Conservation (phyloP, 805 yeast species). For the Wickerhamiella alocasiicola region DNA sequence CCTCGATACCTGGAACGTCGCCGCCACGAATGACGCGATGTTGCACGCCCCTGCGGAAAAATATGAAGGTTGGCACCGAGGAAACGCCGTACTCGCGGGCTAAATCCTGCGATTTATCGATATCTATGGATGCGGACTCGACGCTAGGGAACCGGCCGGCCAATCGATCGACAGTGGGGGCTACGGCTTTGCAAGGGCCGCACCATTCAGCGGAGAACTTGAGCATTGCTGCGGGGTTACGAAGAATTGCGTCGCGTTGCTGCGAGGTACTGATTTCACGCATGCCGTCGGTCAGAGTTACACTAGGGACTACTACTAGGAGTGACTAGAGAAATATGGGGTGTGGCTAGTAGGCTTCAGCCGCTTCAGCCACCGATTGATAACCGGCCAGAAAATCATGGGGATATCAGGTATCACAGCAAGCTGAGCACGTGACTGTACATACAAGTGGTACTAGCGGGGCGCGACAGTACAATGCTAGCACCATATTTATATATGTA, state of each 20-base stretch:
- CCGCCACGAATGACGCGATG: conserved; percentile 36
- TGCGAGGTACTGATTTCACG: conserved; percentile 1
- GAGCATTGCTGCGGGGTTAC: conserved; percentile 59
- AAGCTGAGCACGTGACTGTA: too few relatives aligned
- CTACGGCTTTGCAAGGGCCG: conserved; percentile 95
- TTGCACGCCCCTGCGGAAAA: conserved; percentile 66
- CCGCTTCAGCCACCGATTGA: too few relatives aligned
- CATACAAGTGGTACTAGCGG: too few relatives aligned
- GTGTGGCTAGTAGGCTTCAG: too few relatives aligned
- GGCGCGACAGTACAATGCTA: too few relatives aligned
- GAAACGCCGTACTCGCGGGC: conserved; percentile 55
- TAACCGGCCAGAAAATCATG: too few relatives aligned
- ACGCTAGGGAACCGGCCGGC: conserved; percentile 40
- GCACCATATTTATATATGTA: too few relatives aligned
- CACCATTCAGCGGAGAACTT: conserved; percentile 95
- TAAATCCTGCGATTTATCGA: conserved; percentile 57
- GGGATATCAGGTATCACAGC: too few relatives aligned
- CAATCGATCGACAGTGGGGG: conserved; percentile 82
- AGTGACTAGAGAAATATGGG: too few relatives aligned
- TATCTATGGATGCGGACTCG: conserved; percentile 77
- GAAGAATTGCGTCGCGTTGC: conserved; percentile 18
- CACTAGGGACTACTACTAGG: too few relatives aligned
- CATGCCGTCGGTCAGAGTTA: too few relatives aligned
- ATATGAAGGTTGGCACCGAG: conserved; percentile 57
- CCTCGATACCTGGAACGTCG: conserved; percentile 14